Base-by-base conservation (phyloP, 176 grass and related monocot genomes). In the Bolboschoenus planiculmis region DNA sequence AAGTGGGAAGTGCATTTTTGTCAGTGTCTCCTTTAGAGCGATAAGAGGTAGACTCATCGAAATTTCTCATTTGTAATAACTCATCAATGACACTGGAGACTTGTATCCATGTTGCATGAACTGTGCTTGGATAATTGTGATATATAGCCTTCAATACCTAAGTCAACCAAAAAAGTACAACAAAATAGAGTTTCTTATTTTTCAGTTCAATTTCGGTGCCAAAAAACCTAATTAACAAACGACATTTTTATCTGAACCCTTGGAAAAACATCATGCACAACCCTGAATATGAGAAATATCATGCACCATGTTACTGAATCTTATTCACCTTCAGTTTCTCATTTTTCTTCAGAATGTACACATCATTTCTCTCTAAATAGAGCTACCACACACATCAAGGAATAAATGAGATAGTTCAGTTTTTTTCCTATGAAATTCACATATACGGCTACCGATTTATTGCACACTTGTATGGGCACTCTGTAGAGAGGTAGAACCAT, bases 61-160 rank as follows among this genome's bases (percentile, higher is more conserved):
- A 85, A 75, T 30, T 87, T 83, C 83, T 42, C 58, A 85, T 82
- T 78, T 92, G 86, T 63, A 97, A 81, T 16, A 91, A 80, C 82
- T 91, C 85, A 91, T 87, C 56, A 88, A 91, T 53, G 7, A 46
- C 87, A 40, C 73, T 82, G 58, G 78, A 85, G 86, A 94, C 60
- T 88, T 87, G 82, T 84, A 79, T 79, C 92, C 95, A 97, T 61
- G 87, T 87, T 84, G 85, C 86, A 57, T 80, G 90, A 68, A 72
- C 88, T 73, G 82, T 91, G 57, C 81, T 92, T 65, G 95, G 92
- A 56, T 97, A 97, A 87, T 88, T 94, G 84, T 97, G 95, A 76
- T 87, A 89, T 34, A 62, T 84, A 88, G 90, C 88, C 86, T 87
- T 97, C 71, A 97, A 48, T 53, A 85, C 92, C 95, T 97, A 70